phyloP scores from a whole-genome alignment of 345 rosid genomes.

The Eucalyptus leucophloia region DNA sequence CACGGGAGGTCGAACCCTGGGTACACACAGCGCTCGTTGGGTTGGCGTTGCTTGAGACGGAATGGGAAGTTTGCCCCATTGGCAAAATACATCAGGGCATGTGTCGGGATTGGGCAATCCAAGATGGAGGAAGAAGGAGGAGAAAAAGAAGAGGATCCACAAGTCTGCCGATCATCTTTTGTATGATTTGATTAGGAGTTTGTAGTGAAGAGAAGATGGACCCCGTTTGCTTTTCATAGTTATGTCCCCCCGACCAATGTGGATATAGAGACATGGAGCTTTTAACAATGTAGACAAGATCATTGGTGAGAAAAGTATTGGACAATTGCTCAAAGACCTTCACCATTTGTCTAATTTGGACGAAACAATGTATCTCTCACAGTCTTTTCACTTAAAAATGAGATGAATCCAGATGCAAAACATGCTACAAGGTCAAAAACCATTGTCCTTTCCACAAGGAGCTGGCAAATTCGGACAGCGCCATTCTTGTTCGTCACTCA shows the following conservation, averaged over 20 bases:
- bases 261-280: neutral
- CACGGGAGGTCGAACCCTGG: neutral
- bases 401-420: neutral
- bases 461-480: neutral
- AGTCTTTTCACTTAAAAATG: neutral
- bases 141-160: neutral
- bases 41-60: neutral
- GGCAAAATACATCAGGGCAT: neutral
- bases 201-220: neutral
- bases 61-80: neutral
- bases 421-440: neutral
- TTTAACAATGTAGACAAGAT: neutral
- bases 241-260: neutral
- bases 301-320: neutral
- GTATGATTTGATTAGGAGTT: neutral
- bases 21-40: neutral
- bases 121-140: neutral
- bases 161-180: neutral
- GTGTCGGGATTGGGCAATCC: neutral
- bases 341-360: neutral
- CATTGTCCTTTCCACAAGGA: neutral
- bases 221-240: neutral
- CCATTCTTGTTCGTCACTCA: neutral
- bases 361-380: neutral
- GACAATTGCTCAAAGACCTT: neutral